Evolutionary conservation across 164 flowering plant genomes (phyloP).

Genomic region (Malania oleifera): DNA sequence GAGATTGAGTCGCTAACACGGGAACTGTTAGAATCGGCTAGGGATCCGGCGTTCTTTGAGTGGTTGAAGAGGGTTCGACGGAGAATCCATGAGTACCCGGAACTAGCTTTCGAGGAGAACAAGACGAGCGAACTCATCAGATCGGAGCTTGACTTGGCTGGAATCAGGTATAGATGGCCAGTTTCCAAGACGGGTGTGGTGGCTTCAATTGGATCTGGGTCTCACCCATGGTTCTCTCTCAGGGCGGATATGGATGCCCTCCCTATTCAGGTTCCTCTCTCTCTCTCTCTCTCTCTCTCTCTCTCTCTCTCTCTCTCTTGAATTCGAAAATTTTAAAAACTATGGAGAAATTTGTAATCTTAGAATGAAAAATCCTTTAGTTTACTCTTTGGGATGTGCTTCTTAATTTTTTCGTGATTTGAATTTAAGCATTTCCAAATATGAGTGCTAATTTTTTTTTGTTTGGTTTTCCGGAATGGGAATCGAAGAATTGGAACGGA

Average conservation of each 20-base stretch:
- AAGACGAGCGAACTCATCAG: conserved; percentile 54
- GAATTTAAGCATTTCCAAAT: too few species aligned
- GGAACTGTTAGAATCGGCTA: conserved; percentile 47
- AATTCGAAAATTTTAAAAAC: too few species aligned
- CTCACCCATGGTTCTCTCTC: conserved; percentile 46
- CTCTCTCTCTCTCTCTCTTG: not conserved
- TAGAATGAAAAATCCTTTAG: too few species aligned
- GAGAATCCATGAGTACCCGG: conserved; percentile 64
- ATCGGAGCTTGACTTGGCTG: conserved; percentile 56
- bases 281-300: too few species aligned
- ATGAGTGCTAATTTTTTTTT: too few species aligned
- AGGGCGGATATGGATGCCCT: conserved; percentile 94
- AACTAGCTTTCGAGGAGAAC: conserved; percentile 61
- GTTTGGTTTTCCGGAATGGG: too few species aligned
- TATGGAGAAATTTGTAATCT: too few species aligned
- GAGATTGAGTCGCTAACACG: conserved; percentile 11
- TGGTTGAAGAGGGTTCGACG: conserved; percentile 65
- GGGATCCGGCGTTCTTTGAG: conserved; percentile 36
- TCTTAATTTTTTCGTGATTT: too few species aligned
- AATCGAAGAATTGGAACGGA: too few species aligned
- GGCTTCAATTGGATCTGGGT: conserved; percentile 57
- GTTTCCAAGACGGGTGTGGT: conserved; percentile 69
- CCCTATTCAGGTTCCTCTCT: conserved; percentile 55
- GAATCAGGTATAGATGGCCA: conserved; percentile 61
- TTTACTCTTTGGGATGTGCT: too few species aligned